These are phyloP conservation scores for Melaleuca quinquenervia DNA, from an alignment of 345 rosid species.

Conservation along the genomic window DNA sequence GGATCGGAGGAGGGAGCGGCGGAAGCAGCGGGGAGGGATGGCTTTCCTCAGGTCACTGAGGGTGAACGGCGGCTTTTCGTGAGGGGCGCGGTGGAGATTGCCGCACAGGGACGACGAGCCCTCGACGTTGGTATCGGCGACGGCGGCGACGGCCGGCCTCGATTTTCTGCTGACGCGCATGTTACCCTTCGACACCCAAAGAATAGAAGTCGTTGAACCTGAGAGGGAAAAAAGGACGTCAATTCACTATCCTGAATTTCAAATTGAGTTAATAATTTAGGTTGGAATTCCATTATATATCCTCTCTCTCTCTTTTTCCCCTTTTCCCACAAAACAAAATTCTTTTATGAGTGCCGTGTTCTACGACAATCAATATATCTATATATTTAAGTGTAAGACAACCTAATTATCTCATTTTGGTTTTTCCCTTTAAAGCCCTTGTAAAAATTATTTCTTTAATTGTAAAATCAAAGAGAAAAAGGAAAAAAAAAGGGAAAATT, in stretches of 20 bases:
- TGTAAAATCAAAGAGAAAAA: too few relatives aligned
- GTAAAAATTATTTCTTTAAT: too few relatives aligned
- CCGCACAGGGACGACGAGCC: not conserved
- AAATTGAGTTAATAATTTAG: not conserved
- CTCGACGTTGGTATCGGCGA: not conserved
- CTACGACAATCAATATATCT: too few relatives aligned
- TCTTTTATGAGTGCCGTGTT: too few relatives aligned
- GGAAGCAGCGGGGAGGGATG: constrained; percentile 13
- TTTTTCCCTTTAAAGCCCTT: too few relatives aligned
- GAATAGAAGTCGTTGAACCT: not conserved
- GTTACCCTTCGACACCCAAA: not conserved
- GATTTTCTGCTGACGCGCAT: not conserved
- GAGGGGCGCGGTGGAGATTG: constrained; percentile 4
- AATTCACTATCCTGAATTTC: not conserved
- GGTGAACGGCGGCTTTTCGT: constrained; percentile 22
- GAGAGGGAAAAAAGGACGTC: not conserved
- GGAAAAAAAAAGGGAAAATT: too few relatives aligned
- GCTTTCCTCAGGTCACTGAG: constrained; percentile 17
- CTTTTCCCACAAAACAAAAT: too few relatives aligned
- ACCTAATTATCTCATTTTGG: too few relatives aligned
- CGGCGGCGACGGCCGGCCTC: not conserved
- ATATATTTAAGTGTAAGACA: too few relatives aligned
- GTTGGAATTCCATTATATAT: not conserved
- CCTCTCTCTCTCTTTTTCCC: not conserved
- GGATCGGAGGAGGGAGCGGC: constrained; percentile 2